Evolutionary conservation across 2,329 filamentous ascomycete species (phyloP).

Genomic region (Verticillium nonalfalfae): DNA sequence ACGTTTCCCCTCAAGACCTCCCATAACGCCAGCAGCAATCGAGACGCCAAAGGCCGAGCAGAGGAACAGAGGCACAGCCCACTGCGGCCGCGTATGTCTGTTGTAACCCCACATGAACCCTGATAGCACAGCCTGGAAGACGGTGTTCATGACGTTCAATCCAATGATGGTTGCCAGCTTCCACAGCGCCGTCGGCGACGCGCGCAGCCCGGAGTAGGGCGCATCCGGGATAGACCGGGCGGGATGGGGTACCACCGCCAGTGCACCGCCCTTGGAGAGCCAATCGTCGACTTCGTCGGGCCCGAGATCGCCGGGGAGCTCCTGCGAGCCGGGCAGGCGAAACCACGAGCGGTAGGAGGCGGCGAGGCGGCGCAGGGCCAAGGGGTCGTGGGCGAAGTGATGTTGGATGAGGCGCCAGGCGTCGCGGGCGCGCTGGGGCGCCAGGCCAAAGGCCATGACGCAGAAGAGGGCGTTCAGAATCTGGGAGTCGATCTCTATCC

Average conservation of each 20-base stretch:
- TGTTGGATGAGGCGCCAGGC: conserved; percentile 66
- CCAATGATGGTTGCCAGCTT: conserved; percentile 76
- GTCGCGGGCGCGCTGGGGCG: conserved; percentile 80
- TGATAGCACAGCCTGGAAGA: conserved; percentile 67
- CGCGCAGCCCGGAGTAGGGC: conserved; percentile 68
- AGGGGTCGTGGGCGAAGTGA: conserved; percentile 43
- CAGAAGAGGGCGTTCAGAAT: conserved; percentile 82
- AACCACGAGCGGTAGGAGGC: conserved; percentile 74
- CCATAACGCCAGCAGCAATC: conserved; percentile 60
- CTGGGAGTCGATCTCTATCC: conserved; percentile 82
- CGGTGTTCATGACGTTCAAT: conserved; percentile 72
- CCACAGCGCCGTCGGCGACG: conserved; percentile 62
- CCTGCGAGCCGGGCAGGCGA: conserved; percentile 59
- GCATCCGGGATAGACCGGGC: conserved; percentile 54
- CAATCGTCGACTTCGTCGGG: conserved; percentile 40
- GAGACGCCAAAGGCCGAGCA: conserved; percentile 66
- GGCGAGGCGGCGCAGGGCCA: conserved; percentile 61
- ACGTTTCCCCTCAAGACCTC: conserved; percentile 64
- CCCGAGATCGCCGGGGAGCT: conserved; percentile 46
- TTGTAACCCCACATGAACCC: conserved; percentile 82
- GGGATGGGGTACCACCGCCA: conserved; percentile 55
- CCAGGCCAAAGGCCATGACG: conserved; percentile 76
- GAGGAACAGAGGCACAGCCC: conserved; percentile 78
- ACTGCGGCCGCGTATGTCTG: conserved; percentile 65
- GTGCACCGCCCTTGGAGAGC: conserved; percentile 26